Evolutionary conservation across 2,329 filamentous ascomycete genomes (phyloP).

Genomic region (Escovopsis sp.): DNA sequence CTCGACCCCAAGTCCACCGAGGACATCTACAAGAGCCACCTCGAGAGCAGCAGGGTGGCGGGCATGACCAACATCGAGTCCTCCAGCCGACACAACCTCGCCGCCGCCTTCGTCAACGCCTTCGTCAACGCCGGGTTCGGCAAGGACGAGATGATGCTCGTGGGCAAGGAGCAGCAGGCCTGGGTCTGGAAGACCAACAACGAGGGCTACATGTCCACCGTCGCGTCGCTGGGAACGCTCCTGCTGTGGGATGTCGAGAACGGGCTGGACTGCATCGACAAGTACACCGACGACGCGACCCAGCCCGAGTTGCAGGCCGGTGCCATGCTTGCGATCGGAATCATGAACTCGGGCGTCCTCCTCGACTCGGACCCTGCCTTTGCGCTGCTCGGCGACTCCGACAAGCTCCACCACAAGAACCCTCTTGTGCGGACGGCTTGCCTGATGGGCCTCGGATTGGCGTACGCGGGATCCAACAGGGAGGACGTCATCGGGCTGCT

Average conservation of each 20-base stretch:
- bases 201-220: slow-evolving; percentile 92
- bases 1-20: slow-evolving; percentile 93
- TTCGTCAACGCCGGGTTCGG: slow-evolving; percentile 95
- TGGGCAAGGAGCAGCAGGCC: slow-evolving; percentile 72
- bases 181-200: slow-evolving; percentile 99
- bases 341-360: slow-evolving; percentile 85
- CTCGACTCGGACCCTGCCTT: slow-evolving; percentile 82
- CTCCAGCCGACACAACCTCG: slow-evolving; percentile 74
- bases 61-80: slow-evolving; percentile 93
- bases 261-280: slow-evolving; percentile 86
- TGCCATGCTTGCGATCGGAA: slow-evolving; percentile 82
- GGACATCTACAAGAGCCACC: slow-evolving; percentile 98
- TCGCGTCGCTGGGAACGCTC: slow-evolving; percentile 83
- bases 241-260: slow-evolving; percentile 88
- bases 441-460: slow-evolving; percentile 90
- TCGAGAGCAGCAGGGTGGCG: slow-evolving; percentile 86
- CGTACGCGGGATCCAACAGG: slow-evolving; percentile 90
- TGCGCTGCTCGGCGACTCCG: slow-evolving; percentile 66
- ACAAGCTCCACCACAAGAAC: slow-evolving; percentile 67
- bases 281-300: slow-evolving; percentile 76
- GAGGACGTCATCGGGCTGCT: slow-evolving; percentile 75
- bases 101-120: slow-evolving; percentile 89
- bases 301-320: slow-evolving; percentile 79
- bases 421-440: slow-evolving; percentile 65
- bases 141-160: slow-evolving; percentile 95